Evolutionary conservation across 2,329 filamentous ascomycete genomes (phyloP), one percentile per base, ranked within the genome.

Genomic region (Talaromyces verruculosus): DNA sequence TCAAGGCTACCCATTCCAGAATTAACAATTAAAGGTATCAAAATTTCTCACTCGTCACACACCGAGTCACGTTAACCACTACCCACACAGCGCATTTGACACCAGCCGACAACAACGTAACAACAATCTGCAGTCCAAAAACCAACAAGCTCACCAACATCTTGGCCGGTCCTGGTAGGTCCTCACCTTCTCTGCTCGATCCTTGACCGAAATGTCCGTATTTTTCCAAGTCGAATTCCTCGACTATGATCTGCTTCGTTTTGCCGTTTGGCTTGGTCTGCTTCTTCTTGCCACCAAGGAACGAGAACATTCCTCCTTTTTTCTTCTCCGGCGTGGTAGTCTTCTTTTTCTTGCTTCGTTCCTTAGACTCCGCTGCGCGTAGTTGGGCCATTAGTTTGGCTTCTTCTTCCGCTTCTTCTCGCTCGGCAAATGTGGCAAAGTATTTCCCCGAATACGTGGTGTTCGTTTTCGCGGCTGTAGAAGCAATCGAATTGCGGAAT

Each of bases 181-280:
- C 75, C 67, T 81, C 67, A 2, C 78, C 78, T 57, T 78, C 73
- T 7, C 76, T 73, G 19, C 75, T 72, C 0, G 75, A 76, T 15
- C 75, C 71, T n/a, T 67, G 67, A 22, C 75, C 76, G 65, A 79
- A 80, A 6, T 75, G 76, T 13, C 78, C 78, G 39, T 82, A 80
- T 47, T 77, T 79, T 57, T 81, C 80, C 8, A 82, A 72, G 69
- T 82, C 80, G 55, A 82, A 79, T 64, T 82, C 80, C 53, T 80
- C 76, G 45, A 80, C 69, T 2, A 77, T 69, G 53, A 79, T 71
- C 65, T 78, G 69, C 49, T 75, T 70, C 35, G 69, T 73, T 67
- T 79, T 76, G 13, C 45, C 35, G 30, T 45, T 49, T 33, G 55
- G 43, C n/a, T 64, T 67, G 15, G 25, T 41, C 30, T 58, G 41